Evolutionary conservation across 2,329 filamentous ascomycete species (phyloP), one percentile per base, ranked within the genome.

Genomic region (Leptographium flavum): DNA sequence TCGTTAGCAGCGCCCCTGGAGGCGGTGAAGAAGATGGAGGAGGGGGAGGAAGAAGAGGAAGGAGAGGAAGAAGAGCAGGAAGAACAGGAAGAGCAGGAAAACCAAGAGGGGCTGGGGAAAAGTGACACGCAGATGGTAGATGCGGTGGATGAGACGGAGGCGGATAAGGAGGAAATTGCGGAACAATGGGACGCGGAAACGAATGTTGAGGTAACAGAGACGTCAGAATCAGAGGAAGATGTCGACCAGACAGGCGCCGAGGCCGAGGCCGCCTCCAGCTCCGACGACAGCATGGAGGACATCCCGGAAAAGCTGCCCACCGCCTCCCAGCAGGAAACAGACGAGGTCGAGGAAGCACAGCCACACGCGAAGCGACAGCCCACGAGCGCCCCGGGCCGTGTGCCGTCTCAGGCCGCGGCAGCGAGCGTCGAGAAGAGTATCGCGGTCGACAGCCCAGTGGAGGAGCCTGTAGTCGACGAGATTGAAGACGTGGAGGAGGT

Each of bases 271-370:
- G 11, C 22, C 4, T 27, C 17, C 42, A 37, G 33, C 33, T 38
- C 35, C 3, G 42, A 44, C 27, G 42, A 44, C 25, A 44, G 42
- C 35, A 22, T 39, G 35, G 42, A 44, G 1, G 42, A 44, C 14
- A 44, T 44, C 5, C 42, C 42, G 4, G 17, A 28, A 2, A 11
- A 27, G 22, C 31, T 35, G 21, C 41, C 41, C n/a, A n/a, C n/a
- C n/a, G n/a, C n/a, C n/a, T n/a, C n/a, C n/a, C n/a, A n/a, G n/a
- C 38, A 13, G 15, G 14, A 39, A 4, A 21, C n/a, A n/a, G 17
- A 36, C 8, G 33, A 10, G n/a, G 17, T 36, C 2, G n/a, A 19
- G n/a, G 33, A 7, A n/a, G 17, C 5, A n/a, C 6, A 19, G 33
- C n/a, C n/a, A 21, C 10, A n/a, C n/a, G n/a, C n/a, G n/a, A n/a